A percentile compares a stretch with the other conserved stretches of the same genome.
phyloP scores from a whole-genome alignment of 2,329 filamentous ascomycete genomes.

The Colletotrichum tamarilloi region DNA sequence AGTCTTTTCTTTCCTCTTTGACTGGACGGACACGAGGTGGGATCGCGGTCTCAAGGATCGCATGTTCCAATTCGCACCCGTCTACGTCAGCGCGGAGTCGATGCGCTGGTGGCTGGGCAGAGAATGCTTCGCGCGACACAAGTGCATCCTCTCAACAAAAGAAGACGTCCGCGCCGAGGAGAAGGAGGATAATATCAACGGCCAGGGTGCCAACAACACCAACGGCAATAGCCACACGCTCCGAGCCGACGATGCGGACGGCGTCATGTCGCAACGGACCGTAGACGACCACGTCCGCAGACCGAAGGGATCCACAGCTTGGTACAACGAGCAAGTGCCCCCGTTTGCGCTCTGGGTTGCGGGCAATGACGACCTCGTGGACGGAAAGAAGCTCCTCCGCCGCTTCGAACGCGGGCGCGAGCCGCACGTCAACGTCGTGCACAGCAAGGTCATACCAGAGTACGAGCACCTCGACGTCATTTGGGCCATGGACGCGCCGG shows the following conservation, averaged over 20 bases:
- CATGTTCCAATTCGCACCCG: conserved; percentile 92
- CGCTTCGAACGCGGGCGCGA: conserved; percentile 83
- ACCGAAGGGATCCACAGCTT: conserved; percentile 69
- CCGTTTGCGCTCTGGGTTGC: conserved; percentile 91
- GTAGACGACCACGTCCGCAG: conserved; percentile 50
- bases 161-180: conserved; percentile 75
- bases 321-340: conserved; percentile 84
- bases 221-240: conserved; percentile 38
- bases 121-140: conserved; percentile 82
- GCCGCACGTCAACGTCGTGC: conserved; percentile 83
- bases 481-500: conserved; percentile 90
- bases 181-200: conserved; percentile 64
- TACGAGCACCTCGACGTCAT: conserved; percentile 96
- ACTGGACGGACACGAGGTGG: conserved; percentile 88
- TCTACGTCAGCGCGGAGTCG: conserved; percentile 88
- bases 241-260: conserved; percentile 48
- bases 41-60: conserved; percentile 81
- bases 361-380: conserved; percentile 85
- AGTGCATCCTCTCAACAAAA: conserved; percentile 85
- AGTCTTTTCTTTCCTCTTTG: conserved; percentile 90
- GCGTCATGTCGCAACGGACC: conserved; percentile 27
- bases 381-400: conserved; percentile 78
- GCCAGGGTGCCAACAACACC: conserved; percentile 51
- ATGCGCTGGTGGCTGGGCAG: conserved; percentile 97
- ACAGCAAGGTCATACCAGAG: conserved; percentile 83